Base-by-base conservation (phyloP, 345 rosid species). In the Brassica juncea region DNA sequence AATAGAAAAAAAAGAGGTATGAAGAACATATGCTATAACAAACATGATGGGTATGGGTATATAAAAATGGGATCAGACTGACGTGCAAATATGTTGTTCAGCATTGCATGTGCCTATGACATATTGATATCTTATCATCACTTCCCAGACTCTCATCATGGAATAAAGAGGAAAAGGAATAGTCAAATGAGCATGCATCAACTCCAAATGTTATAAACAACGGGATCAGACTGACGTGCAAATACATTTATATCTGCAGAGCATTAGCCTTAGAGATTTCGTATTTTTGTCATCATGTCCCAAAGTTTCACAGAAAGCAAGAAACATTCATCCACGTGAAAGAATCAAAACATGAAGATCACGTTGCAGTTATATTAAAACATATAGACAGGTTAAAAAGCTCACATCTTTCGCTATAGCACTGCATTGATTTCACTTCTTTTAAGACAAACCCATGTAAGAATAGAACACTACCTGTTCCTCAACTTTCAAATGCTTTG, bases 401-500 rank as follows among this genome's bases (percentile, higher is more conserved):
- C 19, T 19, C 19, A 10, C 5, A 42, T 75, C 11, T 34, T 19
- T 19, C 19, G 19, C 59, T 58, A 52, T 34, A 32, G 31, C 62
- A 7, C 37, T 23, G 10, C 16, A 0, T 23, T 2, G 54, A 66
- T n/a, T 19, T 66, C 54, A 16, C 9, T 14, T 21, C 4, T 70
- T 28, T 47, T 10, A 8, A 64, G 60, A 66, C 10, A 30, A 59
- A 67, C 42, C 35, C 0, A 16, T 57, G 1, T 8, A 76, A 59
- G 64, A 70, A 7, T 27, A 78, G 71, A 42, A 80, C 70, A 23
- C 71, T 82, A 90, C 97, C 93, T 94, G 97, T 71, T 94, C 97
- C 73, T 91, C 97, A 16, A 94, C 83, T 77, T 92, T 94, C 90
- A 92, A 87, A 66, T 94, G 93, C 87, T 92, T 94, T 19, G 98